These are phyloP conservation scores for Gossypium anomalum DNA, from an alignment of 345 rosid species.

Conservation along the genomic window DNA sequence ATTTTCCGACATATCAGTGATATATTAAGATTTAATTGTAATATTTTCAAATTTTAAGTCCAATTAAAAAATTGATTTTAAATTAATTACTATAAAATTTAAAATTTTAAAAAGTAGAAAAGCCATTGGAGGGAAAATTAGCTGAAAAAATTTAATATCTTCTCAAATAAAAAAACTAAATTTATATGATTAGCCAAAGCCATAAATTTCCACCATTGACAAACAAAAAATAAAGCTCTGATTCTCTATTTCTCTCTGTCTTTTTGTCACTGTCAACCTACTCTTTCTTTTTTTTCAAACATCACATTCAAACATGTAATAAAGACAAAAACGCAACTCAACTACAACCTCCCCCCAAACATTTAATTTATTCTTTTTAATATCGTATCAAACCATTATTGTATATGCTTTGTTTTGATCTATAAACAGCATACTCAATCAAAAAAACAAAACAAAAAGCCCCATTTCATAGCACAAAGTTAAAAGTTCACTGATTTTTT, in stretches of 20 bases:
- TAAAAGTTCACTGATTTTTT: not conserved
- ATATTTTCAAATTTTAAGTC: no score
- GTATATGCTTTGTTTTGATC: not conserved
- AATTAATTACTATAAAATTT: no score
- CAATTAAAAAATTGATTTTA: no score
- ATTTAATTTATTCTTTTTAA: not conserved
- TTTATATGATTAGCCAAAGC: not conserved
- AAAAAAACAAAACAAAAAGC: no score
- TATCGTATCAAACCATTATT: not conserved
- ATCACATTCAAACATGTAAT: not conserved
- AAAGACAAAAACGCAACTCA: not conserved
- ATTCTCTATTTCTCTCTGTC: not conserved
- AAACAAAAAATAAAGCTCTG: not conserved
- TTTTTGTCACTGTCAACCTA: not conserved
- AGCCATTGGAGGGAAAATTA: no score
- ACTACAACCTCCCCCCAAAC: not conserved
- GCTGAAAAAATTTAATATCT: no score
- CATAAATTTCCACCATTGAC: no score
- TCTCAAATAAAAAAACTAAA: no score
- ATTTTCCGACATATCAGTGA: accelerated
- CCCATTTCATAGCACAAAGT: not conserved
- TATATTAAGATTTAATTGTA: no score
- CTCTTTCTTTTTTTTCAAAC: not conserved
- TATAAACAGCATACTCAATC: not conserved
- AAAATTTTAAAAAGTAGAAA: no score